These are phyloP conservation scores for Suhomyces choctaworum DNA, from an alignment of 1,139 yeast genomes.

Conservation along the genomic window DNA sequence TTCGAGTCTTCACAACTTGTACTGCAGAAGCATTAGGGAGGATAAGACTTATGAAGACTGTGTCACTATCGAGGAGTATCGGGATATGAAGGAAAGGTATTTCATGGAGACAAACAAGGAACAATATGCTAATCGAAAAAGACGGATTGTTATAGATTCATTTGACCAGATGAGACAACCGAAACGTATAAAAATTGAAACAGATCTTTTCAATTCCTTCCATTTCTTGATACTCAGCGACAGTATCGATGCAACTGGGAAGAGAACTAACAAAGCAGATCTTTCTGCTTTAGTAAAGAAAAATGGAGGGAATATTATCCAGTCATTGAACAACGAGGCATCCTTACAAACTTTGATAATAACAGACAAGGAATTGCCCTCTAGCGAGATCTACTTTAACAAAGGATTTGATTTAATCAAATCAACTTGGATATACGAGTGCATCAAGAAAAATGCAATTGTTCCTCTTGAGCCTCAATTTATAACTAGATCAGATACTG, in stretches of 20 bases:
- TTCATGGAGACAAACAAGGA: slow-evolving; percentile 25
- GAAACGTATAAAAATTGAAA: slow-evolving; percentile 16
- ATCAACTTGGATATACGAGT: slow-evolving; percentile 74
- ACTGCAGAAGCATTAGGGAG: slow-evolving; percentile 64
- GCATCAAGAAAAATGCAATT: slow-evolving; percentile 45
- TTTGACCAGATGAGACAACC: slow-evolving; percentile 11
- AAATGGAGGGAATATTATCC: slow-evolving; percentile 51
- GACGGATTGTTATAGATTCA: slow-evolving; percentile 15
- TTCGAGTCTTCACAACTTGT: slow-evolving; percentile 73
- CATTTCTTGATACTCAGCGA: slow-evolving; percentile 47
- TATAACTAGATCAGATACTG: slow-evolving; percentile 33
- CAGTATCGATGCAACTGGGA: slow-evolving; percentile 26
- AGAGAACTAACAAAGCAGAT: slow-evolving; percentile 33
- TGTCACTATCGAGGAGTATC: slow-evolving; percentile 58
- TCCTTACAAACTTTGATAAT: slow-evolving; percentile 16
- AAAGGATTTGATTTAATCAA: slow-evolving; percentile 59
- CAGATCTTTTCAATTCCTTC: slow-evolving; percentile 27
- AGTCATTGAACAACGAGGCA: slow-evolving; percentile 9
- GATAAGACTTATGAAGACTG: slow-evolving; percentile 65
- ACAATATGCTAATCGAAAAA: slow-evolving; percentile 30
- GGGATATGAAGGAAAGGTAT: slow-evolving; percentile 32
- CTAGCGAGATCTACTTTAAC: slow-evolving; percentile 33
- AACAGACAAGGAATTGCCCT: slow-evolving; percentile 22
- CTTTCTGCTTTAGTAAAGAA: slow-evolving; percentile 40
- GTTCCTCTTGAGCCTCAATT: slow-evolving; percentile 64